phyloP scores from a whole-genome alignment of 176 grass and related monocot species.

The Musa troglodytarum region DNA sequence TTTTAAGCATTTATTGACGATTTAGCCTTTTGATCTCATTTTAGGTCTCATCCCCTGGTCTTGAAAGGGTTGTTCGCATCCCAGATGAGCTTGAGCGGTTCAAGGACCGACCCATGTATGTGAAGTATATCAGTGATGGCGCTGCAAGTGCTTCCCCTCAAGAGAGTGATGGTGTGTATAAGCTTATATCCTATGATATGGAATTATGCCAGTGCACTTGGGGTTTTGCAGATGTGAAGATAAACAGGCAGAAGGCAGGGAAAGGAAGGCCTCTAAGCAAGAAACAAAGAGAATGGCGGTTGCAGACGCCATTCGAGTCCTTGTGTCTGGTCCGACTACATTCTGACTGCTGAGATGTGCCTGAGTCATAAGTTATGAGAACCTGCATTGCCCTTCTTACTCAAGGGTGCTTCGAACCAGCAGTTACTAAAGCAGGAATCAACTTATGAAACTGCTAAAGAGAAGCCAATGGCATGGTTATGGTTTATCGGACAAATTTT shows the following conservation, averaged over 20 bases:
- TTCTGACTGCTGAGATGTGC: slow-evolving; percentile 56
- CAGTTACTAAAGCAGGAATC: too few species aligned
- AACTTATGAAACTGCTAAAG: too few species aligned
- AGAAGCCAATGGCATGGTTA: too few species aligned
- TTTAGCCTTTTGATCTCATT: not conserved
- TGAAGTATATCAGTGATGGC: slow-evolving; percentile 40
- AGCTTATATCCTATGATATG: slow-evolving; percentile 63
- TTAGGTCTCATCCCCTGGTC: slow-evolving; percentile 87
- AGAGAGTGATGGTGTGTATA: slow-evolving; percentile 67
- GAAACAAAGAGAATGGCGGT: slow-evolving; percentile 81
- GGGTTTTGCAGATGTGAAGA: slow-evolving; percentile 88
- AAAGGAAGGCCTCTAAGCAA: slow-evolving; percentile 87
- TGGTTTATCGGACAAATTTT: too few species aligned
- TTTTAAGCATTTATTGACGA: not conserved
- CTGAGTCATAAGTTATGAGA: not conserved
- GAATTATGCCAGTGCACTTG: slow-evolving; percentile 65
- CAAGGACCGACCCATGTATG: slow-evolving; percentile 75
- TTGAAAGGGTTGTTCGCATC: slow-evolving; percentile 62
- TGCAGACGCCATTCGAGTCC: slow-evolving; percentile 53
- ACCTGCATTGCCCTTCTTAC: too few species aligned
- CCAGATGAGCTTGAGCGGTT: slow-evolving; percentile 89
- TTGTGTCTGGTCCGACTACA: slow-evolving; percentile 64
- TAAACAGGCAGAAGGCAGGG: slow-evolving; percentile 61
- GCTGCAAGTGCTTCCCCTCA: slow-evolving; percentile 20
- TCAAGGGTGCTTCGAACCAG: too few species aligned